Percentiles rank a stretch among this genome's conserved stretches.
Evolutionary conservation across 352 stramenopile species (phyloP).

Genomic region (Lagenidium giganteum): DNA sequence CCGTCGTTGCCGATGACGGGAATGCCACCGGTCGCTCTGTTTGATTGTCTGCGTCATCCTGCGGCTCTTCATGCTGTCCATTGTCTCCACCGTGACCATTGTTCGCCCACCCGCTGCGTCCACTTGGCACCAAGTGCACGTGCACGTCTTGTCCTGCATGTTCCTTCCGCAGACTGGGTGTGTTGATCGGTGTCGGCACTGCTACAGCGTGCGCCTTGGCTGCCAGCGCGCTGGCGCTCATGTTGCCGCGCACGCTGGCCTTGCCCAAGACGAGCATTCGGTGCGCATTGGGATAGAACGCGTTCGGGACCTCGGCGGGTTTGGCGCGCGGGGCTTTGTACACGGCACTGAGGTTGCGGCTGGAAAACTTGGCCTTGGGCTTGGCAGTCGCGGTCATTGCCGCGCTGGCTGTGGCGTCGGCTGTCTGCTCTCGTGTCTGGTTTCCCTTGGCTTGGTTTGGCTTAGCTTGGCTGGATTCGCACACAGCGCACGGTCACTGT

Average conservation of each 20-base stretch:
- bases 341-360: constrained; percentile 62
- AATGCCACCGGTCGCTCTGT: no score
- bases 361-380: constrained; percentile 65
- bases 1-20: no score
- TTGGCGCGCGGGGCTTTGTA: constrained; percentile 55
- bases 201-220: constrained; percentile 15
- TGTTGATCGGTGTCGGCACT: constrained; percentile 70
- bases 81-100: neutral
- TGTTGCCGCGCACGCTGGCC: constrained; percentile 6
- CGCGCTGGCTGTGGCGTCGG: no score
- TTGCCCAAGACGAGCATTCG: constrained; percentile 59
- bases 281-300: constrained; percentile 5
- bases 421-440: no score
- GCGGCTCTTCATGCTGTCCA: neutral
- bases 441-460: no score
- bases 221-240: neutral
- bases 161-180: constrained; percentile 64
- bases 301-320: constrained; percentile 3
- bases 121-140: constrained; percentile 31
- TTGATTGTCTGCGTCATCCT: no score
- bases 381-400: constrained; percentile 45
- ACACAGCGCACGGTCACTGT: no score
- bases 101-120: constrained; percentile 33
- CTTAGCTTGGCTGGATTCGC: no score
- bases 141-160: constrained; percentile 33